Conservation (phyloP, 768 basidiomycete genomes). For the Pleurotus tuber-regium region DNA sequence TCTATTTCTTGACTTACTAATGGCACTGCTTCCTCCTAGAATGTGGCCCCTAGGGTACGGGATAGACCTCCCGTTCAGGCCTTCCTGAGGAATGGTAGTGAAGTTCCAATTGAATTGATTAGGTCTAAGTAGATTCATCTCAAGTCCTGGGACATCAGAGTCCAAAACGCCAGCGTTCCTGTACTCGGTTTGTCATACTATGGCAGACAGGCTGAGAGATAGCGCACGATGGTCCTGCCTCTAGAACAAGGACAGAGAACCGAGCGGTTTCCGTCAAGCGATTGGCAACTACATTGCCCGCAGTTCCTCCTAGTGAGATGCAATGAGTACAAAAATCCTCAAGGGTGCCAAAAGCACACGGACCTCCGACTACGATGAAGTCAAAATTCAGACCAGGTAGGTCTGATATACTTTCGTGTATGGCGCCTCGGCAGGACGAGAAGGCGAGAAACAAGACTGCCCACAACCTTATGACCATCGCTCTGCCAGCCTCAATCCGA, state of each 20-base stretch:
- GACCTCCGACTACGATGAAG: constrained; percentile 11
- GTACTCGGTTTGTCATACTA: background rate
- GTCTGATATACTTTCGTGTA: background rate
- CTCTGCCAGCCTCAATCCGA: too few species aligned
- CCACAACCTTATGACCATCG: too few species aligned
- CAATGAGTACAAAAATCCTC: background rate
- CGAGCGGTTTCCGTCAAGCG: constrained; percentile 5
- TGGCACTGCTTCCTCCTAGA: constrained; percentile 17
- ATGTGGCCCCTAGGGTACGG: constrained; percentile 16
- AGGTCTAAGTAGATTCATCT: background rate
- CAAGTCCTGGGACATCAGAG: constrained; percentile 1
- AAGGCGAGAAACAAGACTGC: background rate
- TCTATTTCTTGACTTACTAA: constrained; percentile 16
- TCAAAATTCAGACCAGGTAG: background rate
- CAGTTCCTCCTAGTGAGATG: constrained; percentile 10
- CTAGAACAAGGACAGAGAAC: constrained; percentile 1
- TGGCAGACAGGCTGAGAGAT: background rate
- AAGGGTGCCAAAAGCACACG: background rate
- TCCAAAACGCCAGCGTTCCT: constrained; percentile 1
- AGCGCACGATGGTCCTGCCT: constrained; percentile 1
- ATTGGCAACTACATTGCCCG: constrained; percentile 1
- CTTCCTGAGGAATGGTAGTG: constrained; percentile 18
- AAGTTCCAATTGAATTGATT: constrained; percentile 17
- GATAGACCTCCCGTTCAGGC: constrained; percentile 13
- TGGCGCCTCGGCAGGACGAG: background rate